Conservation (phyloP, 768 basidiomycete genomes). For the Atractiella rhizophila region DNA sequence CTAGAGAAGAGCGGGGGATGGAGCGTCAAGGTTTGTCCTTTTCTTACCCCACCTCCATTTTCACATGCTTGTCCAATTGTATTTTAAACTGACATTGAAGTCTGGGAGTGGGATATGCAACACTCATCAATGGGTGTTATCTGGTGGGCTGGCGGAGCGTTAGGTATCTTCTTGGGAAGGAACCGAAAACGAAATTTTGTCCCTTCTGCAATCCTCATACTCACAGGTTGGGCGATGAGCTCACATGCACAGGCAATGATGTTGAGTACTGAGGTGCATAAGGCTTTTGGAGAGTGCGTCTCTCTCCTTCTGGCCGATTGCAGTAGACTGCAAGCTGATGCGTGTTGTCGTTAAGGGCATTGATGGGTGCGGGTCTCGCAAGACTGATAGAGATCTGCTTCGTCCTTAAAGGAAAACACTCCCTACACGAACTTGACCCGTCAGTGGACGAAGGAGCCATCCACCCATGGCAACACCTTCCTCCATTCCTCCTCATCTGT, state of each 20-base stretch:
- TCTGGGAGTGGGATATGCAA: too few relatives aligned
- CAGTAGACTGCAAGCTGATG: too few relatives aligned
- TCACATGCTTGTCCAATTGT: too few relatives aligned
- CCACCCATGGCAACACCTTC: constrained; percentile 52
- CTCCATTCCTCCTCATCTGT: constrained; percentile 51
- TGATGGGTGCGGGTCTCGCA: constrained; percentile 56
- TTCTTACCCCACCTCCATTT: too few relatives aligned
- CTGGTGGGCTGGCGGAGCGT: constrained; percentile 76
- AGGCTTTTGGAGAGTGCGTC: too few relatives aligned
- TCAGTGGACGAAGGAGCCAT: neutral
- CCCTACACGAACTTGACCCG: neutral
- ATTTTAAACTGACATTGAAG: too few relatives aligned
- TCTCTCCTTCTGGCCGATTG: too few relatives aligned
- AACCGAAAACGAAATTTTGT: constrained; percentile 58
- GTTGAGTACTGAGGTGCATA: too few relatives aligned
- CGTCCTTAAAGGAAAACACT: constrained; percentile 26
- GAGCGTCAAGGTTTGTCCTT: constrained; percentile 46
- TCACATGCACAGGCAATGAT: constrained; percentile 66
- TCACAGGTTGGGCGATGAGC: constrained; percentile 88
- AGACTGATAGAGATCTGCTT: constrained; percentile 69
- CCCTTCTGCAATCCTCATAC: constrained; percentile 46
- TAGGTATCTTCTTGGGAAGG: constrained; percentile 58
- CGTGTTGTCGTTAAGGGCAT: too few relatives aligned
- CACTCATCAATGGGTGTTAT: constrained; percentile 65
- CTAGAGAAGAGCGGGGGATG: constrained; percentile 31